phyloP scores from a whole-genome alignment of 1,284 basidiomycete species.

The Austropuccinia psidii region DNA sequence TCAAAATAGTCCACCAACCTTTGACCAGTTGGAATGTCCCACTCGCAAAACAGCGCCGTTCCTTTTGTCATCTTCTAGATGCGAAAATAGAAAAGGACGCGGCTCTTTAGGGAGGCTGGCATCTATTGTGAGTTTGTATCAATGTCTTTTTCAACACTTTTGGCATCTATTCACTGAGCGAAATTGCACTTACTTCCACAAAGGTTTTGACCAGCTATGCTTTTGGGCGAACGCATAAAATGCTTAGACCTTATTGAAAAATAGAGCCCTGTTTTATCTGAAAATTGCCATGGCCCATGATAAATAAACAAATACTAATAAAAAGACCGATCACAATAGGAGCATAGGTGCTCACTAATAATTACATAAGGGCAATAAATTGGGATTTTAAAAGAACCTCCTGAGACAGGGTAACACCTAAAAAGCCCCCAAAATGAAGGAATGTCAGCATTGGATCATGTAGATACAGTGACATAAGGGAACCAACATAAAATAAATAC shows the following conservation, averaged over 20 bases:
- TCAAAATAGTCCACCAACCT: conserved; percentile 51
- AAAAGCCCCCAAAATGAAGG: conserved; percentile 37
- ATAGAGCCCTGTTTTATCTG: conserved; percentile 76
- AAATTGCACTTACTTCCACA: conserved; percentile 47
- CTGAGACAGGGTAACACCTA: conserved; percentile 80
- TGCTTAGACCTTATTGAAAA: conserved; percentile 69
- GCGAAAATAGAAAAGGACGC: conserved; percentile 63
- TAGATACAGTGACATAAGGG: too few species aligned
- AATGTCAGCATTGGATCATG: not conserved
- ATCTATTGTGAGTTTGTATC: too few species aligned
- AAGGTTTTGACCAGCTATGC: conserved; percentile 71
- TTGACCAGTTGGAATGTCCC: conserved; percentile 85
- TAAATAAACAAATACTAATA: conserved; percentile 60
- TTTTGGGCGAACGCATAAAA: conserved; percentile 63
- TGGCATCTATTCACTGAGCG: too few species aligned
- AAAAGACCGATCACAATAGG: conserved; percentile 87
- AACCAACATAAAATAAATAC: not conserved
- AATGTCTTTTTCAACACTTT: too few species aligned
- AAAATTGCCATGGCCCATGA: too few species aligned
- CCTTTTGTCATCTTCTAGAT: conserved; percentile 64
- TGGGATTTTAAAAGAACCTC: conserved; percentile 95
- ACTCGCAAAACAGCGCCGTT: conserved; percentile 78
- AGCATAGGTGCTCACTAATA: too few species aligned
- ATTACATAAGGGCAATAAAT: too few species aligned
- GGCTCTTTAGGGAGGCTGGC: conserved; percentile 40